Percentiles rank a stretch among this genome's conserved stretches.
phyloP scores from a whole-genome alignment of 2,329 filamentous ascomycete genomes.

The Curvularia eragrostidis region DNA sequence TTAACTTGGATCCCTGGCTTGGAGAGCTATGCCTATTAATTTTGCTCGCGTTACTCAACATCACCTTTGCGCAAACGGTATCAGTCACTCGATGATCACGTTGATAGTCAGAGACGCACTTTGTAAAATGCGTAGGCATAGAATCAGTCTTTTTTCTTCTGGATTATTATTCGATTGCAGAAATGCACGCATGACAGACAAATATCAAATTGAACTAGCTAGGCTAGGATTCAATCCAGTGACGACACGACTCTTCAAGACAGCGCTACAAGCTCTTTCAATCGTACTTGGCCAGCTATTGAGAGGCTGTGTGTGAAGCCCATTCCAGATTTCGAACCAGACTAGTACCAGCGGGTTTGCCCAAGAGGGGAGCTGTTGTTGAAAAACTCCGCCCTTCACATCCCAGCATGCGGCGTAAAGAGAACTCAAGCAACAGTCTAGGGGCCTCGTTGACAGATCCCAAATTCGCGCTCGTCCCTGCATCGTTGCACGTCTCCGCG shows the following conservation, averaged over 20 bases:
- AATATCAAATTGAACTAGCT: neutral
- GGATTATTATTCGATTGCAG: neutral
- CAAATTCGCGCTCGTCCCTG: neutral
- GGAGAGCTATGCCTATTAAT: neutral
- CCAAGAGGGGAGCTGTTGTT: neutral
- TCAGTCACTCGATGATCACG: neutral
- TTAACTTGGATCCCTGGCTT: neutral
- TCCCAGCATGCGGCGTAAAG: neutral
- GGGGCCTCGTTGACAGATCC: neutral
- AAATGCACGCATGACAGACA: neutral
- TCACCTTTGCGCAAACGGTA: neutral
- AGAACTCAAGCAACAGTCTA: neutral
- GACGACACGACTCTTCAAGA: neutral
- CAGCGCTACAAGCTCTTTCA: neutral
- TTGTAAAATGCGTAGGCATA: neutral
- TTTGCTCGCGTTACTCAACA: neutral
- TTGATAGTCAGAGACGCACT: neutral
- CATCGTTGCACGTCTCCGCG: neutral
- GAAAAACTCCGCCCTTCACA: neutral
- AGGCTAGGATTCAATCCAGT: neutral
- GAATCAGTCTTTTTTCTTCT: neutral
- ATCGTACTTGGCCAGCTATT: neutral
- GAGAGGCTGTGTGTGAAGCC: neutral
- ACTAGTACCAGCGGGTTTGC: neutral
- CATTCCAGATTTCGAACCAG: neutral